Evolutionary conservation across 306 rosid species (phyloP), one percentile per base, ranked within the genome.

Genomic region (Fragaria vesca): DNA sequence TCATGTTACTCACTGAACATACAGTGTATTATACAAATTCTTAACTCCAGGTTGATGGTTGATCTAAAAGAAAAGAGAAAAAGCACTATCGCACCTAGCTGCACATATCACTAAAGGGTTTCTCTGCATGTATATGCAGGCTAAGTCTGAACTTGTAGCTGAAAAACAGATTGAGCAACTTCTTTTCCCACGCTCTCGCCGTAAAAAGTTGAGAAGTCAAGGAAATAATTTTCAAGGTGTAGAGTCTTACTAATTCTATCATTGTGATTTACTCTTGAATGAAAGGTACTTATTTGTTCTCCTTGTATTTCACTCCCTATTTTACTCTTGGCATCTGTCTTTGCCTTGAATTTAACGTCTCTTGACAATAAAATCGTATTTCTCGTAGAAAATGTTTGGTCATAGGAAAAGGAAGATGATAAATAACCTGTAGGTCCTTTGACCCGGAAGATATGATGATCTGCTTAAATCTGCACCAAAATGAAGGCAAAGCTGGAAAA

Each of bases 121-220:
- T 60, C 15, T 79, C 45, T 46, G 15, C 73, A 26, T 50, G 55
- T 65, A 80, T 67, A 70, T 77, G 83, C 81, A 94, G 97, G 98
- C 90, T 40, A 84, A 68, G 20, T 90, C 98, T 20, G 87, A 80
- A 81, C 69, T 72, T 55, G 89, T 85, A 57, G 98, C 97, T 69
- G 93, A 87, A 71, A 92, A 92, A 83, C 97, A 92, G 86, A 95
- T 95, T 83, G 88, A 83, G 79, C 92, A 86, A 82, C 98, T 95
- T 78, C 69, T 95, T 86, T 87, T 88, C 78, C 93, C 95, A 5
- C 84, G 85, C 3, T 87, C 96, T 62, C 88, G 88, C 57, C 92
- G 95, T 47, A 95, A 92, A 68, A 92, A 82, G 77, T 73, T 83
- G 57, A 72, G 80, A 78, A 80, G 76, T 72, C 87, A 79, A 46